Evolutionary conservation across 2,329 filamentous ascomycete species (phyloP), one percentile per base, ranked within the genome.

Genomic region (Exophiala aquamarina): DNA sequence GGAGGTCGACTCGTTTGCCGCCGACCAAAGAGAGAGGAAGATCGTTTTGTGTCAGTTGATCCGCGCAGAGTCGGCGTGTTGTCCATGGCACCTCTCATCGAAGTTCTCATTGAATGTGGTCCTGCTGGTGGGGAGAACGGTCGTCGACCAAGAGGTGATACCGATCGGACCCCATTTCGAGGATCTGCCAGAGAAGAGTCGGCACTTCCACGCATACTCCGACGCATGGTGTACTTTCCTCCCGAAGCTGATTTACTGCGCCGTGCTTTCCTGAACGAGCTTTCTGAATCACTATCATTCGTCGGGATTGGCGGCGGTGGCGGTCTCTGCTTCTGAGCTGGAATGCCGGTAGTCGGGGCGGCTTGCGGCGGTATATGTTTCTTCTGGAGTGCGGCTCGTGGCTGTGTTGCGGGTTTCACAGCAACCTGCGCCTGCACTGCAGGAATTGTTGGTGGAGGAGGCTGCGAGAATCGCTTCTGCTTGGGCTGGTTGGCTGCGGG

Each of bases 231-330:
- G 43, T 82, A 78, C 18, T 68, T 61, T 3, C 71, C 70, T 0
- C 75, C 74, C 34, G 74, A 67, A 11, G 47, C 41, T 3, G 49
- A 45, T 28, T 44, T 51, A 32, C 68, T 67, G 29, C 76, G 69
- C 51, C 79, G 77, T 34, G 73, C 68, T 20, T 88, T 84, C 61
- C 81, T 86, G 71, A 95, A 95, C 63, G 89, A 95, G 68, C 87
- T 95, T 35, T 70, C 70, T 3, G 71, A 75, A 58, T 88, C 84
- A 59, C 85, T 89, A 20, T 79, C 83, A 56, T 83, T 81, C 0
- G 84, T 41, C 14, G 36, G 14, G 15, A 49, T 14, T 3, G 41
- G 48, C 28, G 35, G 40, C 3, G 32, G 26, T n/a, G 52, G 44
- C 20, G 33, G 41, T 21, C 43, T 29, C 20, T 44, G 41, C 5